These are phyloP conservation scores for Penicillium sp. DNA, from an alignment of 2,329 filamentous ascomycete species.

Conservation along the genomic window DNA sequence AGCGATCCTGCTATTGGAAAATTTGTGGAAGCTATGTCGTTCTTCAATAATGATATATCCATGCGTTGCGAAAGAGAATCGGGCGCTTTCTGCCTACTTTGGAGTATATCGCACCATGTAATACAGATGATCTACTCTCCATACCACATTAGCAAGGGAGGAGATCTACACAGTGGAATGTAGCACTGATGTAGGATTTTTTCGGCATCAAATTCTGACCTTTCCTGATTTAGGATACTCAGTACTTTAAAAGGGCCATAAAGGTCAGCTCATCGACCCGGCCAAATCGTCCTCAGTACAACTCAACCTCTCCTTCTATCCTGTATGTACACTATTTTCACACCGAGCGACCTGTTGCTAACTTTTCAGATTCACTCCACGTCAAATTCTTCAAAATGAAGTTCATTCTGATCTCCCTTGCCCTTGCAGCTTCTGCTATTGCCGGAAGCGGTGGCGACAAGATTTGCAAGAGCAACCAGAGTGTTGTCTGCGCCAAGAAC, in stretches of 20 bases:
- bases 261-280: background rate
- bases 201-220: no score
- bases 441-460: conserved; percentile 6
- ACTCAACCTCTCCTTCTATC: background rate
- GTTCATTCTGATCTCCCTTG: conserved; percentile 7
- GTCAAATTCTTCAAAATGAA: conserved; percentile 4
- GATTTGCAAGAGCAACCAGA: conserved; percentile 7
- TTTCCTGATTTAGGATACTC: background rate
- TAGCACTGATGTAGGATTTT: no score
- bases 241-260: background rate
- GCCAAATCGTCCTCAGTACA: background rate
- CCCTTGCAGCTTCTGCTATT: conserved; percentile 2
- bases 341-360: no score
- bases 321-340: background rate
- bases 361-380: background rate
- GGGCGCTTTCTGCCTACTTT: background rate
- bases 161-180: background rate
- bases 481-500: conserved; percentile 16
- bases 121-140: background rate
- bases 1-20: no score
- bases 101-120: background rate
- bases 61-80: no score
- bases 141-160: background rate
- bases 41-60: background rate
- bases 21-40: no score